Conservation (phyloP, 345 rosid species). For the Gossypium bickii region DNA sequence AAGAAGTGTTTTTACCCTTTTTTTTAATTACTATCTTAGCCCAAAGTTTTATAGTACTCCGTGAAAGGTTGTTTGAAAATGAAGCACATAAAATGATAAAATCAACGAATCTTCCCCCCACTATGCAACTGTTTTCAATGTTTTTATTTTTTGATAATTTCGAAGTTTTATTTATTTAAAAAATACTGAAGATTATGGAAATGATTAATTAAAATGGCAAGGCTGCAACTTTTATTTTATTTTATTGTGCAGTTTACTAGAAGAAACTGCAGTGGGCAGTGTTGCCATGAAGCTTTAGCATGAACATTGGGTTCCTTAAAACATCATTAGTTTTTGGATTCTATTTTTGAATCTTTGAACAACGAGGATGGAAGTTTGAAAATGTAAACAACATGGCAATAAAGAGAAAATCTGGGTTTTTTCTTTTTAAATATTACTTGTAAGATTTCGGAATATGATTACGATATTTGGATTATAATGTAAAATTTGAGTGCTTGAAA, state of each 20-base stretch:
- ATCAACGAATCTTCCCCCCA: conserved; percentile 25
- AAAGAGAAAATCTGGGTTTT: not conserved
- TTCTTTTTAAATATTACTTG: too few relatives aligned
- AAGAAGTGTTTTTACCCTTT: too few relatives aligned
- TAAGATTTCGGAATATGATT: too few relatives aligned
- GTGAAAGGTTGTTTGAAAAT: conserved; percentile 21
- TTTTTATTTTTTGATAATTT: too few relatives aligned
- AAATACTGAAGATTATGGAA: not conserved
- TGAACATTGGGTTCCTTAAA: not conserved
- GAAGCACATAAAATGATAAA: conserved; percentile 11
- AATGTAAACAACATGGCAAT: too few relatives aligned
- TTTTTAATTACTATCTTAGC: not conserved
- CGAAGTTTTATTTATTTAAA: not conserved
- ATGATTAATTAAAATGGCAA: not conserved
- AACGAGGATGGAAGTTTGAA: not conserved
- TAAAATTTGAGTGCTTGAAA: too few relatives aligned
- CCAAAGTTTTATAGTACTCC: conserved; percentile 34
- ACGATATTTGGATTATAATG: too few relatives aligned
- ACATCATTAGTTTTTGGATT: conserved; percentile 16
- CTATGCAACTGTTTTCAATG: too few relatives aligned
- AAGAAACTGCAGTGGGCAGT: not conserved
- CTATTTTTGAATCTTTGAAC: conserved; percentile 5
- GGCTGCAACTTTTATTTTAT: not conserved
- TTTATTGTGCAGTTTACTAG: not conserved
- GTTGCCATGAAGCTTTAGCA: not conserved